A percentile compares a stretch with the other conserved stretches of the same genome.
Conservation (phyloP, 495 filamentous ascomycete genomes). For the Talaromyces adpressus region DNA sequence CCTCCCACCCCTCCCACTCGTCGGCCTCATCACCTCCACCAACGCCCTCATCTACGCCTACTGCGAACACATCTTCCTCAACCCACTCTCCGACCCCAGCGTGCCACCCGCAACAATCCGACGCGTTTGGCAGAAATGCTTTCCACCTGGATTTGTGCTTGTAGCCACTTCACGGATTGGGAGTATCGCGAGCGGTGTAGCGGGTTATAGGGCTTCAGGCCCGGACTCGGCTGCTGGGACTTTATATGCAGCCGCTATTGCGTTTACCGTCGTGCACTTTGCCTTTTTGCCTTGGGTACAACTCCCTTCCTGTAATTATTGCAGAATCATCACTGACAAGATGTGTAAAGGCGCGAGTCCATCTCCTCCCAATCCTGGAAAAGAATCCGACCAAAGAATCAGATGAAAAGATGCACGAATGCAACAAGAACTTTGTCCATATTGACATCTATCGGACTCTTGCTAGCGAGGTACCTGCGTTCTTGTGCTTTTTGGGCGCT, state of each 20-base stretch:
- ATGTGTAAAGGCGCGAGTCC: not conserved
- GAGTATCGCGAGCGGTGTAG: not conserved
- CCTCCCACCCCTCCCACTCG: not conserved
- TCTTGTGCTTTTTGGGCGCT: not conserved
- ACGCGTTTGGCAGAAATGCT: not conserved
- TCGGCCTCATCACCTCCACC: not conserved
- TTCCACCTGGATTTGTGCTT: not conserved
- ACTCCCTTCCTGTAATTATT: not conserved
- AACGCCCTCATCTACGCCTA: not conserved
- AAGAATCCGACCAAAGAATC: not conserved
- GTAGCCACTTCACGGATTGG: not conserved
- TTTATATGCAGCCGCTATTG: not conserved
- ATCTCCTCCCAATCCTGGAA: not conserved
- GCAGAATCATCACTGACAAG: not conserved
- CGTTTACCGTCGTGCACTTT: not conserved
- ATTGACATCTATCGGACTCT: not conserved
- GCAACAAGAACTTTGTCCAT: not conserved
- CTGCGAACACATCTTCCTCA: not conserved
- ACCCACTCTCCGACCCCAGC: not conserved
- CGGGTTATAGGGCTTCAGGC: not conserved
- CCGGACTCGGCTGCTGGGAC: not conserved
- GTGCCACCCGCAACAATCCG: not conserved
- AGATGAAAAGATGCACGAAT: not conserved
- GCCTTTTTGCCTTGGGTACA: not conserved
- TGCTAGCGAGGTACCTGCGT: not conserved